These are phyloP conservation scores for Prinsepia uniflora DNA, from an alignment of 306 rosid species.

Conservation along the genomic window DNA sequence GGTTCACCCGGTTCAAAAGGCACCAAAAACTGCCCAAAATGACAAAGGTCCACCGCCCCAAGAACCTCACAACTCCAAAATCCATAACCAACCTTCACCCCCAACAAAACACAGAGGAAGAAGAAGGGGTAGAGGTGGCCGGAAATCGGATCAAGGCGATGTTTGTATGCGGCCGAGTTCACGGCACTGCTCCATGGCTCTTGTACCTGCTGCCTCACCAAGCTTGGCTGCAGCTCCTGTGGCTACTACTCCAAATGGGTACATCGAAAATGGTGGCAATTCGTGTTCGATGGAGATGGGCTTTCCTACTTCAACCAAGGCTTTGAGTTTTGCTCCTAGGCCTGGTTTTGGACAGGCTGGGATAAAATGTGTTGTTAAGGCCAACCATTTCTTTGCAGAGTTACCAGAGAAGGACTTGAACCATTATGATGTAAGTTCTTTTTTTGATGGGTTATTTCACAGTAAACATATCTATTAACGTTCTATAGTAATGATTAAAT, in stretches of 20 bases:
- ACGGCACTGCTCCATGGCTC: constrained; percentile 56
- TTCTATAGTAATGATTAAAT: constrained; percentile 21
- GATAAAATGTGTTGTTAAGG: constrained; percentile 86
- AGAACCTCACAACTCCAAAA: constrained; percentile 39
- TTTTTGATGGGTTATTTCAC: constrained; percentile 21
- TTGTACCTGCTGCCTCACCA: constrained; percentile 27
- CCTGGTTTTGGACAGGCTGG: constrained; percentile 96
- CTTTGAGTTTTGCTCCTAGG: constrained; percentile 71
- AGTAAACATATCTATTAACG: constrained; percentile 8
- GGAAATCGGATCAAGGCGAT: constrained; percentile 84
- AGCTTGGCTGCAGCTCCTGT: constrained; percentile 25
- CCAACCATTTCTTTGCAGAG: constrained; percentile 96
- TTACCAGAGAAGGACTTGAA: constrained; percentile 95
- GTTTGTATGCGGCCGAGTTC: constrained; percentile 78
- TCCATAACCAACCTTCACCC: constrained; percentile 55
- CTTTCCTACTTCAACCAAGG: constrained; percentile 78
- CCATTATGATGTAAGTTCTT: constrained; percentile 87
- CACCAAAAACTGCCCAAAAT: constrained; percentile 67
- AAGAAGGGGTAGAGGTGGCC: constrained; percentile 78
- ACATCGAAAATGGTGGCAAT: constrained; percentile 43
- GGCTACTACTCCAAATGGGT: constrained; percentile 29
- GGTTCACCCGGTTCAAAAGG: constrained; percentile 53
- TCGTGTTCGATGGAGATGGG: constrained; percentile 53
- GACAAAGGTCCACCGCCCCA: constrained; percentile 70
- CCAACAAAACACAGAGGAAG: constrained; percentile 68